Base-by-base conservation (phyloP, 208 protist genomes). In the Kentomonas sorsogonicus region DNA sequence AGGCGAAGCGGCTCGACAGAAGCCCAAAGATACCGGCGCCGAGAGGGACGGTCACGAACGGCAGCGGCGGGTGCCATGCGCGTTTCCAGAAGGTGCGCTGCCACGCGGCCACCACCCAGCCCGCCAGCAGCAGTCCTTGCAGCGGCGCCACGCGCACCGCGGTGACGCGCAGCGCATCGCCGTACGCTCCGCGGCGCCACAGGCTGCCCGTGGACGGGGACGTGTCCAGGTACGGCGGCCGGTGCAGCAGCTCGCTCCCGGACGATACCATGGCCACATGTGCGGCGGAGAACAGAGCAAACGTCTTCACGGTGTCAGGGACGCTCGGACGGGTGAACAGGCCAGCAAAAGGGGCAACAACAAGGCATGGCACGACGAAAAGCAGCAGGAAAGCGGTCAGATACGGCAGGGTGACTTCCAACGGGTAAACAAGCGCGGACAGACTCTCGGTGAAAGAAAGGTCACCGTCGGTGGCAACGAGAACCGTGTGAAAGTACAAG, bases 41-140 rank as follows among this genome's bases (percentile, higher is more conserved):
- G 26, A 89, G 27, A 51, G 85, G 85, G 31, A 83, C 57, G 7
- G 61, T 79, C 44, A 92, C 29, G 60, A 89, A 65, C 33, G 85
- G 85, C 45, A 89, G 46, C 23, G 85, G 85, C 9, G 83, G 46
- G 53, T 83, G 75, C 78, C 80, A 92, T 22, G 56, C 59, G 10
- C 63, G 64, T 4, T 47, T 33, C 81, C 85, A 92, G 51, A 76
- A 76, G 38, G 58, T 46, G 18, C 63, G 52, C 10, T 60, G 67
- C 74, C 76, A 87, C 33, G 43, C 20, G 46, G 81, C 53, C 7
- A 92, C 64, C 11, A 59, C 29, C 52, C 72, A 92, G 29, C 73
- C 73, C 0, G 70, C 71, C n/a, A 89, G 20, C 53, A 85, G 51
- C 34, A 66, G 69, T 1, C 85, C 85, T 58, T 92, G 72, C 39